Conservation (phyloP, 2,329 filamentous ascomycete species). For the Didymella keratinophila region DNA sequence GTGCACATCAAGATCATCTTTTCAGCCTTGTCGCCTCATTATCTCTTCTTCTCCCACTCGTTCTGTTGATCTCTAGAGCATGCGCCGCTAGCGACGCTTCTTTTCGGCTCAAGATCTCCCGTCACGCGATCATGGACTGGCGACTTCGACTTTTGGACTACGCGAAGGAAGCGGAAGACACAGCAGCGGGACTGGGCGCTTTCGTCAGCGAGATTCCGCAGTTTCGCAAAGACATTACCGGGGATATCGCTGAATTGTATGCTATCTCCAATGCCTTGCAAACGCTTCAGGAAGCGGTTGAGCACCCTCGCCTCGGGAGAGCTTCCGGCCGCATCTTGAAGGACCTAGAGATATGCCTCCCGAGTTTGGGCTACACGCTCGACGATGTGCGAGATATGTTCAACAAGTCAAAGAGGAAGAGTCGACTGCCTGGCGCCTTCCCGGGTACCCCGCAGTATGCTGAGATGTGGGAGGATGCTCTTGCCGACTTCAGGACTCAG, state of each 20-base stretch:
- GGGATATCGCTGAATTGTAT: conserved; percentile 63
- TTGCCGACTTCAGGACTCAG: conserved; percentile 56
- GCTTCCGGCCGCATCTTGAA: conserved; percentile 50
- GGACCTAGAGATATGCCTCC: conserved; percentile 59
- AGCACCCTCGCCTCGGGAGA: conserved; percentile 50
- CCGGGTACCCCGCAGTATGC: conserved; percentile 54
- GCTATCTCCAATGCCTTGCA: conserved; percentile 61
- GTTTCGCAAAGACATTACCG: conserved; percentile 61
- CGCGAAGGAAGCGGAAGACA: conserved; percentile 61
- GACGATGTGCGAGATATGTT: conserved; percentile 57
- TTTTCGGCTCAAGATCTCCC: conserved; percentile 31
- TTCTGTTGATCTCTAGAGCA: conserved; percentile 26
- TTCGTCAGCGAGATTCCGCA: conserved; percentile 62
- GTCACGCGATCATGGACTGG: conserved; percentile 50
- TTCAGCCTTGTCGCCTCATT: conserved; percentile 39
- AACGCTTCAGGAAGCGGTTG: conserved; percentile 56
- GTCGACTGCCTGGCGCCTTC: conserved; percentile 44
- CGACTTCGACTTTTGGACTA: conserved; percentile 48
- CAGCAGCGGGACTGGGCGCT: conserved; percentile 59
- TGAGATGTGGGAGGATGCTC: conserved; percentile 61
- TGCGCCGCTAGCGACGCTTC: conserved; percentile 26
- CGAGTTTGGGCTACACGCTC: conserved; percentile 61
- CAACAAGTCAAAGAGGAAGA: conserved; percentile 47
- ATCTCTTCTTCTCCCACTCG: conserved; percentile 22
- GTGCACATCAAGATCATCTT: conserved; percentile 38